These are phyloP conservation scores for Ganoderma lingzhi DNA, from an alignment of 1,284 basidiomycete species.

Conservation along the genomic window DNA sequence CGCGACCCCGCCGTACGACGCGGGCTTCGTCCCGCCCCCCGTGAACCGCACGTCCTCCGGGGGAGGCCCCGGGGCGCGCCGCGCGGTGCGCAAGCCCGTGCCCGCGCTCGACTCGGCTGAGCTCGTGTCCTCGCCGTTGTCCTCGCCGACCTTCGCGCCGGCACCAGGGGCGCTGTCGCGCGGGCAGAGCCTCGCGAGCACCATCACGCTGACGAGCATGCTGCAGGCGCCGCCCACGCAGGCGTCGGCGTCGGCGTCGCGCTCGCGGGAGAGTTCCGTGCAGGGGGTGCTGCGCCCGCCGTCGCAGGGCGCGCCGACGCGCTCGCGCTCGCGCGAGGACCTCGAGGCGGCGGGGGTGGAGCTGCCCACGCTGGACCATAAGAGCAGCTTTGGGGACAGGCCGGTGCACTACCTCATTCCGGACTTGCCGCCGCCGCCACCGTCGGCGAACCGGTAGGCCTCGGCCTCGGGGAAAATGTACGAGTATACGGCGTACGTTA, in stretches of 20 bases:
- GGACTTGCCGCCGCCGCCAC: conserved; percentile 42
- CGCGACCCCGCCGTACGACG: conserved; percentile 25
- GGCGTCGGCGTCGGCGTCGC: neutral
- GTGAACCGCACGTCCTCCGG: conserved; percentile 36
- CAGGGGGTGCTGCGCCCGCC: conserved; percentile 21
- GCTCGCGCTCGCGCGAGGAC: conserved; percentile 38
- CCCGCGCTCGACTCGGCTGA: conserved; percentile 44
- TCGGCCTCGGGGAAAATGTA: conserved; percentile 25
- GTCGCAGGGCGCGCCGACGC: conserved; percentile 15
- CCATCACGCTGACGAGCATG: conserved; percentile 6
- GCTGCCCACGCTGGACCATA: conserved; percentile 41
- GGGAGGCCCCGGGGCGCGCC: conserved; percentile 23
- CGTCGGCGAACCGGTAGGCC: conserved; percentile 1
- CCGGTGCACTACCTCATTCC: conserved; percentile 47
- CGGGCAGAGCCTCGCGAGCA: conserved; percentile 22
- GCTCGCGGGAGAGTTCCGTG: conserved; percentile 26
- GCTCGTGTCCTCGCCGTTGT: conserved; percentile 46
- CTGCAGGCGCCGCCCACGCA: neutral
- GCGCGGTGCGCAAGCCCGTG: conserved; percentile 51
- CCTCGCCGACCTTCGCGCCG: conserved; percentile 8
- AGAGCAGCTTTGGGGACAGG: conserved; percentile 44
- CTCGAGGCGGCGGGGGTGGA: conserved; percentile 32
- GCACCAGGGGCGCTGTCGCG: conserved; percentile 7
- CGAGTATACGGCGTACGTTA: conserved; percentile 17
- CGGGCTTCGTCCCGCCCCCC: conserved; percentile 18